phyloP scores from a whole-genome alignment of 1,284 basidiomycete species.

The Trichosporon ovoides region DNA sequence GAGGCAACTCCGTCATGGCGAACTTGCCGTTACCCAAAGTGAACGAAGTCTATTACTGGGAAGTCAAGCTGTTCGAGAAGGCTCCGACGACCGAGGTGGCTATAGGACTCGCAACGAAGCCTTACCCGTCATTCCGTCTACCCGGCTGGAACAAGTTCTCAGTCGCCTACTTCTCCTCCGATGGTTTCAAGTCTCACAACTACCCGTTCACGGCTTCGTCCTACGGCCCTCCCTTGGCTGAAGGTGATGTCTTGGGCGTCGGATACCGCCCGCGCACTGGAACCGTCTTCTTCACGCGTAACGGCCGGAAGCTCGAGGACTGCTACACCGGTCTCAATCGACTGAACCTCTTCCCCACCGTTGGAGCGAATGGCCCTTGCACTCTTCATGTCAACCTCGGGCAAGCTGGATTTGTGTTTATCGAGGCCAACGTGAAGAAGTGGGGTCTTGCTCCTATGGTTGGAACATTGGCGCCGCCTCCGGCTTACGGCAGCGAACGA shows the following conservation, averaged over 20 bases:
- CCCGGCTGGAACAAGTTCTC: conserved; percentile 85
- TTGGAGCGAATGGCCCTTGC: conserved; percentile 89
- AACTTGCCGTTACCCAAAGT: conserved; percentile 90
- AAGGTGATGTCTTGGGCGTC: conserved; percentile 89
- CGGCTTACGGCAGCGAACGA: conserved; percentile 88
- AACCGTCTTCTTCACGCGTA: conserved; percentile 95
- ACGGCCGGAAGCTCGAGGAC: conserved; percentile 90
- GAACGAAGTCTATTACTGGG: conserved; percentile 97
- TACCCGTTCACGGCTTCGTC: conserved; percentile 87
- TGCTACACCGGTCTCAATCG: conserved; percentile 80
- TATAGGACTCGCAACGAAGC: conserved; percentile 88
- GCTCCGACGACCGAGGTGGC: conserved; percentile 75
- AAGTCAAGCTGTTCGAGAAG: conserved; percentile 95
- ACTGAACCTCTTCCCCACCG: conserved; percentile 89
- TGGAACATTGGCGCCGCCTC: conserved; percentile 88
- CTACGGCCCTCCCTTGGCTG: conserved; percentile 78
- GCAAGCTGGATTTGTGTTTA: conserved; percentile 93
- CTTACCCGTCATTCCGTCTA: conserved; percentile 84
- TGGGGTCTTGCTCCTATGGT: conserved; percentile 94
- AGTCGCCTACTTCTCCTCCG: conserved; percentile 87
- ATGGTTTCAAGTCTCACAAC: conserved; percentile 95
- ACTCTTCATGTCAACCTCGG: conserved; percentile 92
- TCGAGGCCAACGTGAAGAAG: conserved; percentile 97
- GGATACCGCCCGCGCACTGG: conserved; percentile 89
- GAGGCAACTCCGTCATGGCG: conserved; percentile 83